Evolutionary conservation across 306 rosid species (phyloP).

Genomic region (Fragaria nilgerrensis): DNA sequence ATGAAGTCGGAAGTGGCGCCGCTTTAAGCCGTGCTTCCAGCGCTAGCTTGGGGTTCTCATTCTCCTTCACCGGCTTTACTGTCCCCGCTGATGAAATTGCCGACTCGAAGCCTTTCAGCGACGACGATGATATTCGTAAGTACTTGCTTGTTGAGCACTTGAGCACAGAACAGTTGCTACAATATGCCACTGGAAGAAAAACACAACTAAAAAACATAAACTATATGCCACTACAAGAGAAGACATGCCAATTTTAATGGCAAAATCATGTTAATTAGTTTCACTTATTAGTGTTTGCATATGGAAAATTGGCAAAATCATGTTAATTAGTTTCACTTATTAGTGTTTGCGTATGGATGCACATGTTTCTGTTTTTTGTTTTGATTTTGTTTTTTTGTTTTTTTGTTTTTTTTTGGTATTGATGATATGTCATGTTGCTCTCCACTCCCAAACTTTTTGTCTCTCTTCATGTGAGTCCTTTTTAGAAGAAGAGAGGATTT

Average conservation of each 20-base stretch:
- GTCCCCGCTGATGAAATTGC: slow-evolving; percentile 83
- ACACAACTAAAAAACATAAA: neutral
- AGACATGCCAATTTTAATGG: neutral
- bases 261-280: neutral
- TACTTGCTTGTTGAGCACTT: neutral
- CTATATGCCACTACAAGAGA: neutral
- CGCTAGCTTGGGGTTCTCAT: slow-evolving; percentile 92
- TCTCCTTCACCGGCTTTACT: slow-evolving; percentile 90
- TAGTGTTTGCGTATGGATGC: neutral
- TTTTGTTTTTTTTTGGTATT: neutral
- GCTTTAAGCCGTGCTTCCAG: slow-evolving; percentile 95
- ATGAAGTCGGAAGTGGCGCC: slow-evolving; percentile 73
- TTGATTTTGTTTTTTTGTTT: no score
- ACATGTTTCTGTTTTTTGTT: neutral
- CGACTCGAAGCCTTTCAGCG: slow-evolving; percentile 81
- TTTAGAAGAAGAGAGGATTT: neutral
- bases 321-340: neutral
- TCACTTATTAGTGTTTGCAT: neutral
- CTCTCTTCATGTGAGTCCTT: neutral
- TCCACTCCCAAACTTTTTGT: neutral
- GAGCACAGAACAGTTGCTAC: neutral
- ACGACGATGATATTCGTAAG: slow-evolving; percentile 90
- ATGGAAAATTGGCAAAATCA: neutral
- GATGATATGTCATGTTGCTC: neutral
- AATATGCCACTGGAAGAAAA: neutral